Evolutionary conservation across 768 basidiomycete species (phyloP), one percentile per base, ranked within the genome.

Genomic region (Russula earlei): DNA sequence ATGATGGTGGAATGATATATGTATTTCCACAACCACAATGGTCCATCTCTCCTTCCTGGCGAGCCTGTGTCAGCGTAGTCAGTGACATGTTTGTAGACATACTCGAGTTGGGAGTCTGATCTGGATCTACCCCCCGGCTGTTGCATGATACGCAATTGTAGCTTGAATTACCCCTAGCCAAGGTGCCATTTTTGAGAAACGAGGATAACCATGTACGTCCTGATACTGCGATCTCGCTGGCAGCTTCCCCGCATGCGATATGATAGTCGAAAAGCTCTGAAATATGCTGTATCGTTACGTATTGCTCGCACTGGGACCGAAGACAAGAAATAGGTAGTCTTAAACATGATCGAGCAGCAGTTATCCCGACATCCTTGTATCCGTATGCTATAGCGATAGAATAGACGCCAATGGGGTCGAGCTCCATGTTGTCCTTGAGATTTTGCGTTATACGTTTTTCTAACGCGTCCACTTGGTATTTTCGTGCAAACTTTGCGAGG

Each of bases 351-450:
- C n/a, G 20, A 4, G 54, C 40, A 14, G 61, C 61, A 9, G 40
- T 25, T 25, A 3, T 5, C 8, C 40, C 59, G 5, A 51, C 31
- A 14, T n/a, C 20, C n/a, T 14, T 8, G 12, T 29, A 34, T 34
- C 29, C 58, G 9, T 51, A 55, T 5, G 31, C 29, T 12, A 41
- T 31, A 0, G 53, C 57, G n/a, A 59, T 20, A 14, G 40, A 45
- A 45, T 55, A 59, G 36, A 53, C 58, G 15, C 54, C 58, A 12
- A 52, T 45, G 4, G 58, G 58, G 27, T 62, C 58, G 10, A 8
- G 12, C 17, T 60, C 49, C 11, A 55, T 20, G n/a, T 20, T 10
- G 22, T 36, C 40, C 5, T 9, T 29, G 41, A 62, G 58, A 24
- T 24, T 44, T 4, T 7, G 22, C 5, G 5, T 37, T 9, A 48